These are phyloP conservation scores for Solanum chmielewskii DNA, from an alignment of 257 asterid genomes.

Conservation along the genomic window DNA sequence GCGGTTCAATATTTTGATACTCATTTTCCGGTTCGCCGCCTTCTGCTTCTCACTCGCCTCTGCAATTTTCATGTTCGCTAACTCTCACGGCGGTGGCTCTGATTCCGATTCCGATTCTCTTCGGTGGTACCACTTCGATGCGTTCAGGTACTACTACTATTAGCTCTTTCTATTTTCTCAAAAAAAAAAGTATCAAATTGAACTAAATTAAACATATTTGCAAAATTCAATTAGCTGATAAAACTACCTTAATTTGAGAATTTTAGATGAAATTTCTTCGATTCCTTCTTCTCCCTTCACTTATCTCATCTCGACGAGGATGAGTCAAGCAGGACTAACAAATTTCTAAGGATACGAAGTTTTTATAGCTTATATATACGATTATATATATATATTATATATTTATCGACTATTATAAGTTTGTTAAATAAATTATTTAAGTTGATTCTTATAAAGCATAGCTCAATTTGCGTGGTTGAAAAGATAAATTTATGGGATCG, in stretches of 20 bases:
- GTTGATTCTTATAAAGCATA: background rate
- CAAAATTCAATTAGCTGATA: background rate
- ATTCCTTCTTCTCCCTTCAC: background rate
- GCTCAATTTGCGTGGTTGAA: background rate
- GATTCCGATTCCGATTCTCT: conserved; percentile 3
- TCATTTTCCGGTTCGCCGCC: conserved; percentile 24
- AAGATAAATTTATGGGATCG: background rate
- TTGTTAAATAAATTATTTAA: background rate
- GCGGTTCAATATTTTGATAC: conserved; percentile 24
- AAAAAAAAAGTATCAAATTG: background rate
- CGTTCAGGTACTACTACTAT: conserved; percentile 9
- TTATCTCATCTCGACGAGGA: background rate
- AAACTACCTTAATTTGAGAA: background rate
- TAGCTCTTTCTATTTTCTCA: background rate
- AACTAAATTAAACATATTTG: background rate
- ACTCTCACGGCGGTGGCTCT: conserved; percentile 14
- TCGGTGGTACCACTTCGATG: conserved; percentile 25
- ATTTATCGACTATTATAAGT: background rate
- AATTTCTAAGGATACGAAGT: too few species aligned
- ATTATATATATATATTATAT: too few species aligned
- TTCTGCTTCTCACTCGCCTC: conserved; percentile 41
- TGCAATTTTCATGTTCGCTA: conserved; percentile 31
- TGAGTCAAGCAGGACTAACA: background rate
- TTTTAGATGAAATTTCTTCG: background rate
- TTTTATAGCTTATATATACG: background rate